Conservation (phyloP, 345 rosid species). For the Trapa incisa region DNA sequence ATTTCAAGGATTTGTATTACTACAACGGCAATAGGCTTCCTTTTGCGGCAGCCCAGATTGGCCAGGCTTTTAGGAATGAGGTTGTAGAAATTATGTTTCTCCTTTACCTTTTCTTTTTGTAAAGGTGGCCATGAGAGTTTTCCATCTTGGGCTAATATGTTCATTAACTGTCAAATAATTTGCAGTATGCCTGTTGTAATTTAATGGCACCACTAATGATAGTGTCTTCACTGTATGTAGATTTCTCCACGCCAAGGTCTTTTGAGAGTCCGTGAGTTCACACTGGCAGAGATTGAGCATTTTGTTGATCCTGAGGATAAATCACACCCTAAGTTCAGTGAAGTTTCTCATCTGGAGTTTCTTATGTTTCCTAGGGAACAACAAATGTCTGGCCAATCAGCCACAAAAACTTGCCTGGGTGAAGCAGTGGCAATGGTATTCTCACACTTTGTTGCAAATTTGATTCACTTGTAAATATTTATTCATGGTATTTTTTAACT, state of each 20-base stretch:
- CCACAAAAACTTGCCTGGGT: slow-evolving; percentile 43
- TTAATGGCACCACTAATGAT: not conserved
- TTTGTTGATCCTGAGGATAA: slow-evolving; percentile 95
- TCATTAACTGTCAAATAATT: not conserved
- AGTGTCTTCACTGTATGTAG: slow-evolving; percentile 18
- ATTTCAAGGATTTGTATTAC: slow-evolving; percentile 78
- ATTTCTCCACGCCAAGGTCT: slow-evolving; percentile 99
- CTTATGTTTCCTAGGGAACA: slow-evolving; percentile 86
- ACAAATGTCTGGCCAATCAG: slow-evolving; percentile 82
- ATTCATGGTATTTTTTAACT: not conserved
- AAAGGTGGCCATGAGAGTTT: not conserved
- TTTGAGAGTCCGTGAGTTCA: slow-evolving; percentile 86
- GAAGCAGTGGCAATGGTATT: slow-evolving; percentile 74
- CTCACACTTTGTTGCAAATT: not conserved
- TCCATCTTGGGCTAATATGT: not conserved
- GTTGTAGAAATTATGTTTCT: slow-evolving; percentile 21
- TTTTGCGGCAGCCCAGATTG: slow-evolving; percentile 97
- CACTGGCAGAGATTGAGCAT: slow-evolving; percentile 91
- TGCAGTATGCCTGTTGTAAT: not conserved
- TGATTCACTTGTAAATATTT: not conserved
- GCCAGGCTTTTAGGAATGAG: slow-evolving; percentile 97
- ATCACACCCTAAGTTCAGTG: slow-evolving; percentile 72
- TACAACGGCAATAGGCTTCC: slow-evolving; percentile 89
- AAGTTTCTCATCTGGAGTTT: slow-evolving; percentile 56
- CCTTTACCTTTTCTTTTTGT: not conserved